Evolutionary conservation across 2,329 filamentous ascomycete species (phyloP), one percentile per base, ranked within the genome.

Genomic region (Scedosporium minutisporum): DNA sequence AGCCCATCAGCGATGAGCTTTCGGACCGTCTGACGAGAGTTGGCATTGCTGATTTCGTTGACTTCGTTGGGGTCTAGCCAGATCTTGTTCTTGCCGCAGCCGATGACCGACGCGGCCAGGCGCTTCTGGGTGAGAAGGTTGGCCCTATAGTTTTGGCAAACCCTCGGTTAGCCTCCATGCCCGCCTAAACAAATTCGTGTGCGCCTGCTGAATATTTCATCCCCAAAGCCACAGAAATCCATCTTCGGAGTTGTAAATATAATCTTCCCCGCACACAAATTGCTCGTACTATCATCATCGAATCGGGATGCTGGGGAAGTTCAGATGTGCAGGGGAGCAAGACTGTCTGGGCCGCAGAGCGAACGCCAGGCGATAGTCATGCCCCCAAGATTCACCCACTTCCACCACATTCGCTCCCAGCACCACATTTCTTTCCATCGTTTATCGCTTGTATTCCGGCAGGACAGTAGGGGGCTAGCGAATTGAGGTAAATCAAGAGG

Each of bases 101-200:
- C 92, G 80, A 96, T 91, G 81, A 99, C 95, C 82, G 93, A 90
- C 78, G 95, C 91, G 80, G 95, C 95, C 77, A 99, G 93, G 85
- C 96, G 93, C 90, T 99, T 99, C 88, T 99, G 96, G 81, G 95
- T 97, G 82, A 89, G 89, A 82, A 99, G 90, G 81, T 97, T 97
- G 90, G 96, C 93, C 95, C 95, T 99, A 65, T 23, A 62, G 27
- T 57, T 57, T 63, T 64, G 60, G 62, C 66, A 67, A 63, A 68
- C 65, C 41, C 48, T 12, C 21, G 44, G 51, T 62, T 62, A 62
- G 60, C 60, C 48, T 60, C 44, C 44, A 27, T 23, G 27, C 6
- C 44, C 18, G 9, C 23, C 57, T 58, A 18, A 18, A 33, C n/a
- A 27, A 21, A 3, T 27, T 48, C 25, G 9, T 16, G 10, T n/a